Conservation (phyloP, 192 early-diverging fungal genomes). For the Geranomyces variabilis region DNA sequence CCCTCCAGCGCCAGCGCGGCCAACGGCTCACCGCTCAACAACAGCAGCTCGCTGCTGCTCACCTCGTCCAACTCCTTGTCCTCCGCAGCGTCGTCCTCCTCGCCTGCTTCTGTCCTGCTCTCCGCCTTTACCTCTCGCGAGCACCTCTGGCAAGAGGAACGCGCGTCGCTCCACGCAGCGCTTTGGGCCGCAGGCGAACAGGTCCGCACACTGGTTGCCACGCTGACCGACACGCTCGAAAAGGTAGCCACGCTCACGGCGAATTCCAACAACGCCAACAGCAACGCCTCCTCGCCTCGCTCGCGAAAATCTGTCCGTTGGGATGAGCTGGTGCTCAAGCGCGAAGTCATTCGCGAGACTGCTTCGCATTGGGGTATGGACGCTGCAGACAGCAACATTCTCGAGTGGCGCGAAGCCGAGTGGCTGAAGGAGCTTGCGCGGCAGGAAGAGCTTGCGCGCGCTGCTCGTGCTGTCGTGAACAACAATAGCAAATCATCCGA, state of each 20-base stretch:
- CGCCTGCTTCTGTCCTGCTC: constrained; percentile 13
- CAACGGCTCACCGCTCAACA: background rate
- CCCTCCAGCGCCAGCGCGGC: background rate
- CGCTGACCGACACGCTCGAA: constrained; percentile 29
- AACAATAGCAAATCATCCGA: background rate
- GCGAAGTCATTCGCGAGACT: constrained; percentile 28
- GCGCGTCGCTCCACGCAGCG: constrained; percentile 30
- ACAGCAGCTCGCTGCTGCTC: background rate
- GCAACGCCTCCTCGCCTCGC: background rate
- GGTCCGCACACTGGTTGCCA: constrained; percentile 27
- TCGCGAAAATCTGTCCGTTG: constrained; percentile 24
- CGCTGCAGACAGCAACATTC: background rate
- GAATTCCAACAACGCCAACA: background rate
- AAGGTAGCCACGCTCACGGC: constrained; percentile 9
- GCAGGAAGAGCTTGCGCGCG: constrained; percentile 6
- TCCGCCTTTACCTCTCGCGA: constrained; percentile 27
- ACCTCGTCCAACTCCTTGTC: background rate
- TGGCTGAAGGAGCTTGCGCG: constrained; percentile 29
- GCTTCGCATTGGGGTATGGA: constrained; percentile 15
- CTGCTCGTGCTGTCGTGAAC: background rate
- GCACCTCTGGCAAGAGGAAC: constrained; percentile 34
- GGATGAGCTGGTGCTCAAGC: constrained; percentile 22
- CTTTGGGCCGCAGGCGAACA: constrained; percentile 39
- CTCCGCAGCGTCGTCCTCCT: background rate
- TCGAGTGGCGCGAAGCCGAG: constrained; percentile 28